A percentile compares a stretch with the other conserved stretches of the same genome.
Conservation (phyloP, 1,139 yeast genomes). For the Nadsonia commutata region DNA sequence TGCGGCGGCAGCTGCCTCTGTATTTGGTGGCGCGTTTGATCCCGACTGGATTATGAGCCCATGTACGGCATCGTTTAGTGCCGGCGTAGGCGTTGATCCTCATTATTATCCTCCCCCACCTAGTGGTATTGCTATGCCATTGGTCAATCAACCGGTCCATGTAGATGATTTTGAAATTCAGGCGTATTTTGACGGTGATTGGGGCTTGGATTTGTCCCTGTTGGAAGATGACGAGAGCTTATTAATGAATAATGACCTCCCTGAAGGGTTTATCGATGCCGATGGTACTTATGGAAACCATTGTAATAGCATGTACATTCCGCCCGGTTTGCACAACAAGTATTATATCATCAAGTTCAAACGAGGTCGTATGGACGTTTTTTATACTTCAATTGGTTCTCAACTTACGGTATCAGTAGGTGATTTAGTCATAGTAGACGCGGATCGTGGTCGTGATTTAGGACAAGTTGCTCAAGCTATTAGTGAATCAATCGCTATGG, state of each 20-base stretch:
- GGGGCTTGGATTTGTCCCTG: neutral
- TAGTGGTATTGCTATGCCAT: no score
- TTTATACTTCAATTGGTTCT: conserved; percentile 42
- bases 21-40: no score
- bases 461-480: conserved; percentile 66
- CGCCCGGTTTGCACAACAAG: conserved; percentile 14
- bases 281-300: conserved; percentile 2
- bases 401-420: conserved; percentile 44
- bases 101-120: no score
- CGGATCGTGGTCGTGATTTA: conserved; percentile 90
- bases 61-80: no score
- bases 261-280: neutral
- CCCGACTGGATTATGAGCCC: no score
- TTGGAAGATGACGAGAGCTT: neutral
- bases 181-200: neutral
- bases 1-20: no score
- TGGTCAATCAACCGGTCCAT: neutral
- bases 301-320: conserved; percentile 2
- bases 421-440: conserved; percentile 91
- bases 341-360: conserved; percentile 70
- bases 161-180: neutral
- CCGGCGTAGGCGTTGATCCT: no score
- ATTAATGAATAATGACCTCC: neutral
- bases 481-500: conserved; percentile 60
- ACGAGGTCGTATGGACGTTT: conserved; percentile 74